phyloP scores from a whole-genome alignment of 2,329 filamentous ascomycete species.

The Verticillium isaacii region DNA sequence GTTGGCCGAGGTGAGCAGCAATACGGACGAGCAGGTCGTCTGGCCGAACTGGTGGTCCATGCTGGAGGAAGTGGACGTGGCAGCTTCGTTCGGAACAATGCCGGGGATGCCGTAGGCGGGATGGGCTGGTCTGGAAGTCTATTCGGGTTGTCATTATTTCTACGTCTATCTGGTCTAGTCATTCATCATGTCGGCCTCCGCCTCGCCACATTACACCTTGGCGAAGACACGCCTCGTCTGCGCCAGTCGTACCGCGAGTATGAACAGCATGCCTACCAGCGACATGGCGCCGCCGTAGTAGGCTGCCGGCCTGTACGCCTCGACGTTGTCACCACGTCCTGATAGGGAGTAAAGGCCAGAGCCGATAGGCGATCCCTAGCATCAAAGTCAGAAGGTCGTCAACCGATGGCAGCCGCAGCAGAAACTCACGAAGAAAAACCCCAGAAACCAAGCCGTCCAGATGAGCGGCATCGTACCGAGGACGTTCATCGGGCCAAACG shows the following conservation, averaged over 20 bases:
- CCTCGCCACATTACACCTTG: background rate
- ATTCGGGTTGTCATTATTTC: no score
- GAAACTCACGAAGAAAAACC: constrained; percentile 19
- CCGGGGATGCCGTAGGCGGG: no score
- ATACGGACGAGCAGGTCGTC: constrained; percentile 6
- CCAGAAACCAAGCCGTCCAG: constrained; percentile 22
- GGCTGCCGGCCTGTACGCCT: constrained; percentile 18
- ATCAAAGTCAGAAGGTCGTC: background rate
- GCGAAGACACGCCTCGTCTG: background rate
- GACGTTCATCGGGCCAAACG: constrained; percentile 17
- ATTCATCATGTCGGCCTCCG: background rate
- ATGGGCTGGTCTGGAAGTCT: no score
- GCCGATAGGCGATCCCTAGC: constrained; percentile 20
- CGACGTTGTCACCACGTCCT: constrained; percentile 9
- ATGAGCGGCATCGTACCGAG: constrained; percentile 20
- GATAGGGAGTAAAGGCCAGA: constrained; percentile 19
- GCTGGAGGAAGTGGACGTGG: constrained; percentile 10
- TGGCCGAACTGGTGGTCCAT: constrained; percentile 15
- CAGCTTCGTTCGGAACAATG: background rate
- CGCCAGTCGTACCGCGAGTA: background rate
- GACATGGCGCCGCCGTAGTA: constrained; percentile 22
- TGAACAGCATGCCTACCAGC: constrained; percentile 6
- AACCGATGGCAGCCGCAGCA: no score
- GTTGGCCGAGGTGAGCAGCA: constrained; percentile 1
- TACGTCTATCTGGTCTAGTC: no score